Conservation (phyloP, 1,284 basidiomycete species). For the Irpex lacteus region DNA sequence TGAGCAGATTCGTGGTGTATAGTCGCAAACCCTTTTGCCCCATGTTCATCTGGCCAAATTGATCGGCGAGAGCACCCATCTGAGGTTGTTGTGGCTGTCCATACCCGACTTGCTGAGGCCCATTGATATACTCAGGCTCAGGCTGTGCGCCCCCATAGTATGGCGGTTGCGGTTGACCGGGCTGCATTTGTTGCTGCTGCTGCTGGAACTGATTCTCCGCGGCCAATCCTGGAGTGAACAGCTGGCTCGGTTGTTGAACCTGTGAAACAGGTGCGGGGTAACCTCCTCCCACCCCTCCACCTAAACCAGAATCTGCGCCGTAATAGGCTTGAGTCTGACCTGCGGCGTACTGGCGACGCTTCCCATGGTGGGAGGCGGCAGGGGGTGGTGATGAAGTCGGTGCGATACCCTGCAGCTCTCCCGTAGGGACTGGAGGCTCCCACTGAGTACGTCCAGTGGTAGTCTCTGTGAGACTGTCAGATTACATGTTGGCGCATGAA, state of each 20-base stretch:
- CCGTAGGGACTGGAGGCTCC: conserved; percentile 49
- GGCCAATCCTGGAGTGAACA: conserved; percentile 84
- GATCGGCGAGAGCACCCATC: conserved; percentile 73
- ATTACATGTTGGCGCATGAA: not conserved
- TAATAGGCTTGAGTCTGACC: conserved; percentile 88
- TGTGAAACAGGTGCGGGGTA: conserved; percentile 39
- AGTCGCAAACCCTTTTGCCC: conserved; percentile 72
- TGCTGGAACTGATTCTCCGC: conserved; percentile 62
- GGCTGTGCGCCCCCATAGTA: conserved; percentile 44
- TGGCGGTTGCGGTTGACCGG: conserved; percentile 38
- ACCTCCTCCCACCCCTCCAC: conserved; percentile 28
- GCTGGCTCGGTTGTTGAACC: conserved; percentile 48
- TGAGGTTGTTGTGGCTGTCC: conserved; percentile 39
- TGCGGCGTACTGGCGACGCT: conserved; percentile 88
- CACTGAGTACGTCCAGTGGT: conserved; percentile 63
- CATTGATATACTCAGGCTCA: conserved; percentile 61
- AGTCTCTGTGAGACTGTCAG: conserved; percentile 36
- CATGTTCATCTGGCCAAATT: conserved; percentile 88
- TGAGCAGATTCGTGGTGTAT: conserved; percentile 85
- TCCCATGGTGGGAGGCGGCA: conserved; percentile 40
- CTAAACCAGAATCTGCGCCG: conserved; percentile 41
- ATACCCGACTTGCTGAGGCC: conserved; percentile 52
- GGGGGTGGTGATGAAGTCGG: conserved; percentile 39
- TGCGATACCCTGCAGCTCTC: conserved; percentile 24
- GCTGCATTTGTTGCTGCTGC: conserved; percentile 50